Conservation (phyloP, 306 rosid genomes). For the Medicago lupulina region DNA sequence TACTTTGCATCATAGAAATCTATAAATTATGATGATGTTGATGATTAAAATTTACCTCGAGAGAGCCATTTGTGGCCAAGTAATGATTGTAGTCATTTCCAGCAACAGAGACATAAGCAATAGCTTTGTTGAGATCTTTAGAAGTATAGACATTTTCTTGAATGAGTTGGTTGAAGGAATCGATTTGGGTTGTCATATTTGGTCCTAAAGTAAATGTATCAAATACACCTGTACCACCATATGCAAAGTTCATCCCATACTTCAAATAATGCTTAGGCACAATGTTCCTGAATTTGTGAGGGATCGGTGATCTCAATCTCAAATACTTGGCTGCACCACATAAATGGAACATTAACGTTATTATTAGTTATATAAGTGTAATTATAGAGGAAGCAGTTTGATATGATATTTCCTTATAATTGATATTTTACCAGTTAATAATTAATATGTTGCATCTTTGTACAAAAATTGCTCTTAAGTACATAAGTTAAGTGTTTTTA, state of each 20-base stretch:
- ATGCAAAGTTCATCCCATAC: conserved; percentile 81
- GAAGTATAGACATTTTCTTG: conserved; percentile 43
- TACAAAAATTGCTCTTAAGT: no score
- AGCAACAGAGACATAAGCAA: conserved; percentile 62
- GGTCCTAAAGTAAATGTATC: conserved; percentile 52
- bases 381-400: no score
- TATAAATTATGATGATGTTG: no score
- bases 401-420: no score
- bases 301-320: conserved; percentile 10
- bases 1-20: no score
- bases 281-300: conserved; percentile 46
- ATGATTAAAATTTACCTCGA: no score
- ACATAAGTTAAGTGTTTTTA: no score
- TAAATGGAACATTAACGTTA: background rate
- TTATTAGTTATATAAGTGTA: background rate
- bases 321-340: conserved; percentile 23
- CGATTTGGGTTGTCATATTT: conserved; percentile 74
- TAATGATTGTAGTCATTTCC: conserved; percentile 70
- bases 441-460: no score
- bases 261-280: conserved; percentile 44
- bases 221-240: conserved; percentile 80
- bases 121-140: conserved; percentile 54
- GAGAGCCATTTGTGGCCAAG: conserved; percentile 45
- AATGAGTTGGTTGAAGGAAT: conserved; percentile 54
- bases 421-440: no score